These are phyloP conservation scores for Tetragonia tetragonoides DNA, from an alignment of 148 eudicot genomes.

Conservation along the genomic window DNA sequence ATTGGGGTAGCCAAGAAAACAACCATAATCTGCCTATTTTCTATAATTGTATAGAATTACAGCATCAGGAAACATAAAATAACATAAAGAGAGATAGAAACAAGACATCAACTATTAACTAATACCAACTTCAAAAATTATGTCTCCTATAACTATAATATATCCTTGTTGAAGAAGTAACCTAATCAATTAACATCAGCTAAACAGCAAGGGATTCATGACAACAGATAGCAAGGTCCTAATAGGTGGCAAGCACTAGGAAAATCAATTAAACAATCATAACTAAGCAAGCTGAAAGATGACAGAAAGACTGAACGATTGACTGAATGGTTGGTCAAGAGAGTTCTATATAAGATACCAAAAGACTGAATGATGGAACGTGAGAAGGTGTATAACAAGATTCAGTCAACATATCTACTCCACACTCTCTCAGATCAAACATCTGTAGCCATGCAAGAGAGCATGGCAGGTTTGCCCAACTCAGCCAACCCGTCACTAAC, in stretches of 20 bases:
- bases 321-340: neutral
- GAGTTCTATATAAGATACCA: neutral
- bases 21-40: too few species aligned
- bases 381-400: neutral
- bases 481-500: neutral
- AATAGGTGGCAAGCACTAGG: neutral
- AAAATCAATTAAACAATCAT: neutral
- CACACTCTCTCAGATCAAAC: neutral
- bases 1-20: too few species aligned
- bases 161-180: neutral
- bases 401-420: neutral
- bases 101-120: too few species aligned
- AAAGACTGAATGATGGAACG: neutral
- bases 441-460: neutral
- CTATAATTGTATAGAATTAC: too few species aligned
- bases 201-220: neutral
- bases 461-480: neutral
- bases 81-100: too few species aligned
- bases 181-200: neutral
- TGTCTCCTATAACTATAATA: neutral
- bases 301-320: neutral
- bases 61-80: too few species aligned
- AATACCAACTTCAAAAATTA: neutral
- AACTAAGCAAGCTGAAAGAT: neutral
- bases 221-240: neutral